Evolutionary conservation across 163 green algal genomes (phyloP).

Genomic region (Scenedesmus sp.): DNA sequence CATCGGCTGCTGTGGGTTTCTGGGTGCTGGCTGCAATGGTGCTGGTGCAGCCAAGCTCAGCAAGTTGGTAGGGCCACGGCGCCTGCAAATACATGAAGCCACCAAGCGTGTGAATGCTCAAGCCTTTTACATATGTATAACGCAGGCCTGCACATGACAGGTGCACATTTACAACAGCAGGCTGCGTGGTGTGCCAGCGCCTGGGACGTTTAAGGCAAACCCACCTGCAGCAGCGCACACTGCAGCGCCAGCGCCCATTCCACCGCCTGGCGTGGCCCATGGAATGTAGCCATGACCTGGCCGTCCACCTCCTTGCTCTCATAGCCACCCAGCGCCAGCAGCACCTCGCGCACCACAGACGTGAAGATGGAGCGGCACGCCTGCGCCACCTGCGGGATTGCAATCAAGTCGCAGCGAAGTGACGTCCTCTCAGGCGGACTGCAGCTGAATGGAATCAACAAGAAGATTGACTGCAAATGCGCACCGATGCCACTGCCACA

Average conservation of each 20-base stretch:
- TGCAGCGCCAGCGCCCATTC: conserved; percentile 77
- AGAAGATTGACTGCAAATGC: too few relatives aligned
- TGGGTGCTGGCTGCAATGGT: neutral
- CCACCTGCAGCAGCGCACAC: conserved; percentile 60
- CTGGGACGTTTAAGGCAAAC: neutral
- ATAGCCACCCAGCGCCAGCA: conserved; percentile 56
- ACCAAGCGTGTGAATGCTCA: too few relatives aligned
- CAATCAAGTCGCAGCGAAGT: neutral
- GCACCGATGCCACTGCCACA: neutral
- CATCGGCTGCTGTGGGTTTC: neutral
- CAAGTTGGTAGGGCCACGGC: conserved; percentile 61
- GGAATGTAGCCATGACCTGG: conserved; percentile 64
- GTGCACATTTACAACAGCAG: too few relatives aligned
- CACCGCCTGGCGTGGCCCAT: conserved; percentile 50
- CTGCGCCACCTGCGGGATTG: neutral
- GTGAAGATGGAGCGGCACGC: conserved; percentile 34
- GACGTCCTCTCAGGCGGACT: too few relatives aligned
- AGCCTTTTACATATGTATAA: too few relatives aligned
- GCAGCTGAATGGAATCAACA: too few relatives aligned
- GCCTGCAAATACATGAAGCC: conserved; percentile 40
- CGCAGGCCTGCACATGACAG: too few relatives aligned
- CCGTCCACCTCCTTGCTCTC: conserved; percentile 75
- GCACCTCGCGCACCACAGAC: conserved; percentile 41
- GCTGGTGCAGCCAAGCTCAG: neutral
- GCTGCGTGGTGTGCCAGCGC: too few relatives aligned